Evolutionary conservation across 176 grass and related monocot species (phyloP).

Genomic region (Oryza meyeriana): DNA sequence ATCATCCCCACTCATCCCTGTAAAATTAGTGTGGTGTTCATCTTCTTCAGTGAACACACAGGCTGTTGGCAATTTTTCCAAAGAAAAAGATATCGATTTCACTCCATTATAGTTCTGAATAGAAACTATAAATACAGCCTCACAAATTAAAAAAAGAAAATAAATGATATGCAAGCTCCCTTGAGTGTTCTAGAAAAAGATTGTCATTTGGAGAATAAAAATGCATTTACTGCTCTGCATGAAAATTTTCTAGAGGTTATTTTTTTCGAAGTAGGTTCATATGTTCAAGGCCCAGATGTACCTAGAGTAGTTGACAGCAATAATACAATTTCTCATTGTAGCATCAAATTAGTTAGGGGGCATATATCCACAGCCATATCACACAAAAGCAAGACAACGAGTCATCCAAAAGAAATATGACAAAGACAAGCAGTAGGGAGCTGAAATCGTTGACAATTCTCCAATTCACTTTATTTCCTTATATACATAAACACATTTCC

Average conservation of each 20-base stretch:
- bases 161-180: not conserved
- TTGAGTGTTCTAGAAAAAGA: no score
- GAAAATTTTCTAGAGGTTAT: not conserved
- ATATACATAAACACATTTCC: not conserved
- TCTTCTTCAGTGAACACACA: no score
- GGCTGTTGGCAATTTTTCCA: no score
- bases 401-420: not conserved
- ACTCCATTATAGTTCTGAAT: not conserved
- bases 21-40: no score
- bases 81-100: no score
- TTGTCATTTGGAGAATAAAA: not conserved
- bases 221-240: not conserved
- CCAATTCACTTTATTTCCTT: not conserved
- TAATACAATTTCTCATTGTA: not conserved
- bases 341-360: not conserved
- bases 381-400: not conserved
- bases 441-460: not conserved
- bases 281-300: not conserved
- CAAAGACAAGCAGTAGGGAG: not conserved
- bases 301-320: not conserved
- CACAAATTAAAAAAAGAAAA: not conserved
- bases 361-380: not conserved
- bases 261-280: not conserved
- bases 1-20: no score
- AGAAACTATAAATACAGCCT: not conserved